Evolutionary conservation across 2,329 filamentous ascomycete species (phyloP).

Genomic region (Fusarium miscanthi): DNA sequence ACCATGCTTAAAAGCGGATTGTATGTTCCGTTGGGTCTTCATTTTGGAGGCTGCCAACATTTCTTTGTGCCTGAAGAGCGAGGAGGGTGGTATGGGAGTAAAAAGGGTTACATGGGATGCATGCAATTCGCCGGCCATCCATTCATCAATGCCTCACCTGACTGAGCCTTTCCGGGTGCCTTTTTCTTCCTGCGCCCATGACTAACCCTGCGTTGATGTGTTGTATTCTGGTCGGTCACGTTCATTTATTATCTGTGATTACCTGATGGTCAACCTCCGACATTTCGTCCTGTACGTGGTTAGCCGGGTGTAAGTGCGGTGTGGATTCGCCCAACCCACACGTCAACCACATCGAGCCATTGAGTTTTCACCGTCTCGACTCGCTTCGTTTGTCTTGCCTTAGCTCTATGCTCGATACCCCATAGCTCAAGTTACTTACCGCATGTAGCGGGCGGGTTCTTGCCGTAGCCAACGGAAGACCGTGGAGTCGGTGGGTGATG

Average conservation of each 20-base stretch:
- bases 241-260: not conserved
- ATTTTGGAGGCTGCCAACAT: constrained; percentile 16
- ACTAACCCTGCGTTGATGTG: constrained; percentile 5
- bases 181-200: constrained; percentile 8
- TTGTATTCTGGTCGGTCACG: constrained; percentile 18
- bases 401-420: not conserved
- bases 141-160: constrained; percentile 17
- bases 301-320: constrained; percentile 27
- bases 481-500: constrained; percentile 42
- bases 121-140: constrained; percentile 11
- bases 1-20: not conserved
- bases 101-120: constrained; percentile 27
- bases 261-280: constrained; percentile 1
- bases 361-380: constrained; percentile 39
- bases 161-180: not conserved
- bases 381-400: constrained; percentile 27
- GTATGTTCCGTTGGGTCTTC: constrained; percentile 24
- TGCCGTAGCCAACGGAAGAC: constrained; percentile 37
- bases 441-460: constrained; percentile 29
- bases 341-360: constrained; percentile 26
- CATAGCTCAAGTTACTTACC: constrained; percentile 1
- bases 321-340: constrained; percentile 23
- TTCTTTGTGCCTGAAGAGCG: constrained; percentile 22
- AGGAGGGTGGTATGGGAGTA: constrained; percentile 7
- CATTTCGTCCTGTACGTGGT: not conserved